A percentile compares a stretch with the other conserved stretches of the same genome.
These are phyloP conservation scores for Haematococcus lacustris DNA, from an alignment of 139 green algal species.

Conservation along the genomic window DNA sequence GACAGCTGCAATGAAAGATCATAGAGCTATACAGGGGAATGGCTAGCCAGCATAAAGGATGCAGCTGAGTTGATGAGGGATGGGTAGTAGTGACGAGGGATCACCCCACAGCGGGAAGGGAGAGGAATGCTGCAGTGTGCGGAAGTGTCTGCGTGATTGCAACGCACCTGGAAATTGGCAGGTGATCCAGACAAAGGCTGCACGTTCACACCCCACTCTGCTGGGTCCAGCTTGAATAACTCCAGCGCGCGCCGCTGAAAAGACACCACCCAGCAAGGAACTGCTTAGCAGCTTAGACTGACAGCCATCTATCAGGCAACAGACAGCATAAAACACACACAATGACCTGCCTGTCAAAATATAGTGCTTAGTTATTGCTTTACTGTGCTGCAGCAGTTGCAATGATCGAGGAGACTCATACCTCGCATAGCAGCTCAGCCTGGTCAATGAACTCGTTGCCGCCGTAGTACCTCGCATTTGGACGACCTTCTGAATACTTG, in stretches of 20 bases:
- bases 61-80: too few species aligned
- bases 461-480: constrained; percentile 89
- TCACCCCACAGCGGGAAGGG: too few species aligned
- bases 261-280: not conserved
- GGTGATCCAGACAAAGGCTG: constrained; percentile 69
- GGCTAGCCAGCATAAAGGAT: too few species aligned
- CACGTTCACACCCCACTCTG: constrained; percentile 94
- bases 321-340: not conserved
- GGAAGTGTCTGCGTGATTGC: not conserved
- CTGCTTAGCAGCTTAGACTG: too few species aligned
- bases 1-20: too few species aligned
- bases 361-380: constrained; percentile 1
- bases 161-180: constrained; percentile 64
- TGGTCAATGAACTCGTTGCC: constrained; percentile 98
- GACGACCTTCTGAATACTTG: constrained; percentile 93
- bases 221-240: constrained; percentile 68
- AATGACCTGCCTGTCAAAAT: too few species aligned
- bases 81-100: too few species aligned
- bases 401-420: constrained; percentile 8
- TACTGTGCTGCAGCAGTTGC: not conserved
- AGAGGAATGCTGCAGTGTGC: not conserved
- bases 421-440: constrained; percentile 84
- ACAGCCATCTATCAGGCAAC: not conserved
- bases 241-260: constrained; percentile 73
- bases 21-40: too few species aligned